These are phyloP conservation scores for Amanita jacksonii DNA, from an alignment of 768 basidiomycete species.

Conservation along the genomic window DNA sequence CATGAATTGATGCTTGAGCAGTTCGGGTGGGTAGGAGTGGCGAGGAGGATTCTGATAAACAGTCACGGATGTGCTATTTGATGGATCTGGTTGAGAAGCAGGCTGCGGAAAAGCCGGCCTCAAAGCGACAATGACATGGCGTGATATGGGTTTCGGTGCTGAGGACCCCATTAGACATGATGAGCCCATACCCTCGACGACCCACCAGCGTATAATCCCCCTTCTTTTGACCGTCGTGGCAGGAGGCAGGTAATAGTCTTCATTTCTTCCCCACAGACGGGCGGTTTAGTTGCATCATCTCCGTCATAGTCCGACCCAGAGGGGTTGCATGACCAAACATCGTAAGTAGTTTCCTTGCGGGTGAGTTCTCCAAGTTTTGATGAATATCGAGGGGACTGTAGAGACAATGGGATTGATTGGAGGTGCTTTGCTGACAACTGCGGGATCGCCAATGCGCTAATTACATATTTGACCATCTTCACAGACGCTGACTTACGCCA, in stretches of 20 bases:
- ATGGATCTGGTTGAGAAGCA: constrained; percentile 13
- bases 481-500: constrained; percentile 34
- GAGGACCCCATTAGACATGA: background rate
- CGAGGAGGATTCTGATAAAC: constrained; percentile 45
- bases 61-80: background rate
- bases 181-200: background rate
- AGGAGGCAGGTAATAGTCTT: constrained; percentile 51
- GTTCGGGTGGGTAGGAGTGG: constrained; percentile 45
- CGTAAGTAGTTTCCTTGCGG: constrained; percentile 46
- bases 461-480: background rate
- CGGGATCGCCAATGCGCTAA: background rate
- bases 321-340: constrained; percentile 43
- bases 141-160: constrained; percentile 35
- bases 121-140: constrained; percentile 49
- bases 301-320: constrained; percentile 12
- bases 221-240: constrained; percentile 52
- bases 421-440: constrained; percentile 64
- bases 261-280: constrained; percentile 54
- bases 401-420: constrained; percentile 38
- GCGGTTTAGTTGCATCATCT: constrained; percentile 21
- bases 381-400: constrained; percentile 20
- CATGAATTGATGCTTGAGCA: constrained; percentile 54
- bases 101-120: constrained; percentile 26
- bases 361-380: constrained; percentile 39
- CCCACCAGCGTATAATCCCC: constrained; percentile 49